Evolutionary conservation across 2,329 filamentous ascomycete species (phyloP).

Genomic region (Alternaria gansuensis): DNA sequence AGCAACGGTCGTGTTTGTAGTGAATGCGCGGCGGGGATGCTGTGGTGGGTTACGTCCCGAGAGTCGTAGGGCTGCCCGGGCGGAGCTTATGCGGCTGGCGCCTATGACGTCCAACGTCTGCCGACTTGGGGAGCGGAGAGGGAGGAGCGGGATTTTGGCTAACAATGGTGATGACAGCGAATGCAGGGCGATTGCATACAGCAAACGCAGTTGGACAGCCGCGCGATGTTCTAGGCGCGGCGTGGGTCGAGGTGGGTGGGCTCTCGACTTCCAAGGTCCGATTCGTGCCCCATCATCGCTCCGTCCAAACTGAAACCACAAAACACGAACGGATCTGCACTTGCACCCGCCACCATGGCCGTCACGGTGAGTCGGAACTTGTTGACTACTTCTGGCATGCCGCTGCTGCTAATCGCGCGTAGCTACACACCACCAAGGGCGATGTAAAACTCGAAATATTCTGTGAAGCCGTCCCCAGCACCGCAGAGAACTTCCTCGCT

Average conservation of each 20-base stretch:
- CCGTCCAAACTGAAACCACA: constrained; percentile 12
- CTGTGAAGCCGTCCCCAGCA: constrained; percentile 93
- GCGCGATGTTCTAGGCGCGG: constrained; percentile 21
- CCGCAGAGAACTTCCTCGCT: constrained; percentile 90
- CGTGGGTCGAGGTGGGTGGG: constrained; percentile 14
- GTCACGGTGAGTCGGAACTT: constrained; percentile 54
- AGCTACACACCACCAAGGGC: constrained; percentile 85
- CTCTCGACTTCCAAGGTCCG: constrained; percentile 14
- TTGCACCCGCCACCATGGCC: constrained; percentile 53
- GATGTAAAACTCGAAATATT: constrained; percentile 96
- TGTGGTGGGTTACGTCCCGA: constrained; percentile 21
- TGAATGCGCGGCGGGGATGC: constrained; percentile 25
- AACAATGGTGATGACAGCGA: constrained; percentile 16
- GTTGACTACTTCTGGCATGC: not conserved
- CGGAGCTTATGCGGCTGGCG: constrained; percentile 16
- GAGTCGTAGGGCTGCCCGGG: constrained; percentile 23
- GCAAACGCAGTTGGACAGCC: constrained; percentile 13
- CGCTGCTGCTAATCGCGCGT: not conserved
- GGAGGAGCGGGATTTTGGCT: not conserved
- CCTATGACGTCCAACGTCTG: constrained; percentile 15
- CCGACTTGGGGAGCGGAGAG: not conserved
- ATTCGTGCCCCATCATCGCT: constrained; percentile 16
- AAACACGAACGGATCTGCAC: constrained; percentile 24
- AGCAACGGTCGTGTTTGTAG: constrained; percentile 10
- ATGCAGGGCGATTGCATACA: constrained; percentile 17